Base-by-base conservation (phyloP, 1,284 basidiomycete species). In the Cryptococcus floricola region DNA sequence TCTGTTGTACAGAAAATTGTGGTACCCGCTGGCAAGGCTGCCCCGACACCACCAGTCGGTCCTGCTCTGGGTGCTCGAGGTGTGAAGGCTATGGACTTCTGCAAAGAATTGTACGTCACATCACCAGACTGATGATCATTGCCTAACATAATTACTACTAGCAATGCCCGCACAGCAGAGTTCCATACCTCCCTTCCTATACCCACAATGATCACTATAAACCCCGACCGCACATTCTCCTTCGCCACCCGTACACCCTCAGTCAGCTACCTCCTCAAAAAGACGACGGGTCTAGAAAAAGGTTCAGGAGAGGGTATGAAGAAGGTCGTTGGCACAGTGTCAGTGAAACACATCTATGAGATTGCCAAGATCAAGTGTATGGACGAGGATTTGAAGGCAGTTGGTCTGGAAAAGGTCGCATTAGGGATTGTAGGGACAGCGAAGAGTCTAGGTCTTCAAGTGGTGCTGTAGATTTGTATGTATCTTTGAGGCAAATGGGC, bases 41-140 rank as follows among this genome's bases (percentile, higher is more conserved):
- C 92, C 25, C 94, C 95, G 19, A 91, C 92, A 54, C 95, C 95
- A 48, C 95, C 95, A 18, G 89, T 98, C 52, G 96, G 95, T 67
- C 95, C 96, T 53, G 94, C 94, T 19, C 85, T 98, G 52, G 96
- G 96, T 81, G 94, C 96, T 63, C 87, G 92, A 72, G 96, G 96
- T 69, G 93, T 99, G 64, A 98, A 98, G 80, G 95, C 94, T 18
- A 98, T 98, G 87, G 96, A 99, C 80, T 99, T 98, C 75, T 96
- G 93, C 81, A 98, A 98, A 76, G 92, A 95, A 75, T 96, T 77
- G 76, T 76, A 56, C 63, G 71, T 72, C 53, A 3, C 28, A 34
- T 34, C 31, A 31, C 5, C 14, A 34, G 28, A 13, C 16, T 27
- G 14, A 19, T 37, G 28, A 18, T 19, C 3, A 27, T 34, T 12